Evolutionary conservation across 2,329 filamentous ascomycete genomes (phyloP).

Genomic region (Hortaea sp.): DNA sequence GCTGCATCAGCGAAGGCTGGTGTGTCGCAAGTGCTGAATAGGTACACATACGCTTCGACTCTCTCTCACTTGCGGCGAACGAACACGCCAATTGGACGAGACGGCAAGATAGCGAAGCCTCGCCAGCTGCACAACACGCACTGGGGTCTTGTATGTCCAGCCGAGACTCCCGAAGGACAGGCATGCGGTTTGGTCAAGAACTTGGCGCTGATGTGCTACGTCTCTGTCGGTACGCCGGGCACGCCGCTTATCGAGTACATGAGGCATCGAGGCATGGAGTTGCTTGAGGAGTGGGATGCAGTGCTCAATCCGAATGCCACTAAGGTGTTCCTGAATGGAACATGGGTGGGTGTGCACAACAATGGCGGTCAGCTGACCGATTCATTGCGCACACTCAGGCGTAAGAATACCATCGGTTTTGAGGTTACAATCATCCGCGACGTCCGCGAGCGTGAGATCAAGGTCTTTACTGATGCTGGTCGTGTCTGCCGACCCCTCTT

Average conservation of each 20-base stretch:
- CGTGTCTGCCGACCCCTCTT: conserved; percentile 90
- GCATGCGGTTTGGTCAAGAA: conserved; percentile 98
- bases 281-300: conserved; percentile 77
- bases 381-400: conserved; percentile 27
- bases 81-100: conserved; percentile 93
- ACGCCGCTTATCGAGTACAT: conserved; percentile 91
- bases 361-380: conserved; percentile 78
- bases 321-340: conserved; percentile 96
- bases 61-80: conserved; percentile 93
- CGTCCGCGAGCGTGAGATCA: conserved; percentile 94
- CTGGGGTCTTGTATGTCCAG: conserved; percentile 94
- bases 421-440: conserved; percentile 94
- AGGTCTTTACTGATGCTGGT: conserved; percentile 94
- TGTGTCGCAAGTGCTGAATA: conserved; percentile 94
- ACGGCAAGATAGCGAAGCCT: conserved; percentile 96
- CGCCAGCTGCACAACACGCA: conserved; percentile 97
- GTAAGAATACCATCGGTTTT: conserved; percentile 73
- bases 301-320: conserved; percentile 73
- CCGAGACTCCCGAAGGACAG: conserved; percentile 95
- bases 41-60: conserved; percentile 94
- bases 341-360: conserved; percentile 92
- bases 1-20: conserved; percentile 88
- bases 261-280: conserved; percentile 90
- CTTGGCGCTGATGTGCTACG: conserved; percentile 93
- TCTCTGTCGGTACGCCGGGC: conserved; percentile 86